Percentiles rank a stretch among this genome's conserved stretches.
Evolutionary conservation across 2,329 filamentous ascomycete species (phyloP).

Genomic region (Beauveria varroae): DNA sequence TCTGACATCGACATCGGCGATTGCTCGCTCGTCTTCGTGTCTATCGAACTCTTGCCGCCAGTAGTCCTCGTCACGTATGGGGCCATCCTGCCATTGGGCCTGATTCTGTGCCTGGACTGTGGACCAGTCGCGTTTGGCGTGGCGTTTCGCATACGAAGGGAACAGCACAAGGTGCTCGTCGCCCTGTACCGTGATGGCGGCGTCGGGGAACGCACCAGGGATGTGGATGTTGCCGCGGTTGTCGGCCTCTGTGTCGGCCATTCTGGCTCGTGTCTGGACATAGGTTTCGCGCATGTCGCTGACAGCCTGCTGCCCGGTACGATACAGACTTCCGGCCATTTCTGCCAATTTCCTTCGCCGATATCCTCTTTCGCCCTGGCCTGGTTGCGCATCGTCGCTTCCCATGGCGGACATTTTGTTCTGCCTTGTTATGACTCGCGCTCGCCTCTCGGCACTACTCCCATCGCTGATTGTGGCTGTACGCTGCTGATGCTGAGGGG

Average conservation of each 20-base stretch:
- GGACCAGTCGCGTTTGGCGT: slow-evolving; percentile 45
- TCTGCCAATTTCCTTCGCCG: slow-evolving; percentile 69
- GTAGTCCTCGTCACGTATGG: slow-evolving; percentile 59
- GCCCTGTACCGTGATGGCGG: slow-evolving; percentile 69
- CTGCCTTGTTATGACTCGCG: slow-evolving; percentile 20
- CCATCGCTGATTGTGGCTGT: slow-evolving; percentile 23
- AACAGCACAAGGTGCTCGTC: slow-evolving; percentile 93
- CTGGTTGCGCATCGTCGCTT: slow-evolving; percentile 20
- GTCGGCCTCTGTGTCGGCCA: slow-evolving; percentile 22
- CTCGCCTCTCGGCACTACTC: slow-evolving; percentile 18
- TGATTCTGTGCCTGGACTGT: slow-evolving; percentile 19
- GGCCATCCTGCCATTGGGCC: slow-evolving; percentile 26
- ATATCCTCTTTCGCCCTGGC: slow-evolving; percentile 54
- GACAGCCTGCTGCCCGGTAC: slow-evolving; percentile 48
- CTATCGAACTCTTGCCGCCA: slow-evolving; percentile 74
- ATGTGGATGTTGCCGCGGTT: slow-evolving; percentile 37
- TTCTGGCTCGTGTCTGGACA: slow-evolving; percentile 40
- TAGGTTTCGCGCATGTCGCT: slow-evolving; percentile 53
- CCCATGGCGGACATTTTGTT: slow-evolving; percentile 20
- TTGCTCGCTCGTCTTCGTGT: slow-evolving; percentile 71
- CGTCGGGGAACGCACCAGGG: slow-evolving; percentile 75
- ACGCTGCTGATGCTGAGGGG: slow-evolving; percentile 17
- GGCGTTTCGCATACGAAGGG: slow-evolving; percentile 80
- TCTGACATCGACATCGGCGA: slow-evolving; percentile 89
- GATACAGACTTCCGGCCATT: slow-evolving; percentile 50